Evolutionary conservation across 805 yeast genomes (phyloP), one percentile per base, ranked within the genome.

Genomic region (Sungouiozyma ichnusensis): DNA sequence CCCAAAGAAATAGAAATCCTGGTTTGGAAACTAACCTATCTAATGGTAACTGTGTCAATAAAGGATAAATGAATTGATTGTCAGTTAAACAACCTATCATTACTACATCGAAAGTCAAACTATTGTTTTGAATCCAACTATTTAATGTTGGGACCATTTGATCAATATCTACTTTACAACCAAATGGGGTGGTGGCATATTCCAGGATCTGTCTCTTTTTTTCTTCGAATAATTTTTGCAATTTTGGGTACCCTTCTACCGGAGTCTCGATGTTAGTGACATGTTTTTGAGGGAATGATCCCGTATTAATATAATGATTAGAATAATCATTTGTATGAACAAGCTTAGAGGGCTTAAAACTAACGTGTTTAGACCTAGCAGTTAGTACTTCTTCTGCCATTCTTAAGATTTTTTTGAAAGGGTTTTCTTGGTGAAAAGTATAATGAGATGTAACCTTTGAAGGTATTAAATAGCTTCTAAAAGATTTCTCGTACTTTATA

Each of bases 11-110:
- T 19, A 87, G 57, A 46, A 86, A 80, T 1, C 95, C 94, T 0
- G 97, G 96, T 48, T 81, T 81, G 1, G 95, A 73, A 42, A 92
- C 77, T 27, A 88, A 64, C 52, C 69, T 77, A 48, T 77, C 80
- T 4, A 88, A 66, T 0, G 95, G 95, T 36, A 87, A 63, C 48
- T 72, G 74, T 1, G 73, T 63, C 18, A 88, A 64, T 2, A 80
- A 52, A 0, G 85, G 82, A 36, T 74, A 68, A 16, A 83, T 66
- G 42, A 82, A 72, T 53, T 79, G 87, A 53, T 81, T 78, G 48
- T 83, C 88, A 1, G 81, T 74, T 39, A 90, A 67, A 2, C 92
- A 90, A 1, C 95, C 94, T 42, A 88, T 77, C 94, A 90, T 85
- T 13, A 90, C 82, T 9, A 86, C 94, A 57, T 88, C 96, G 60